Base-by-base conservation (phyloP, 2,329 filamentous ascomycete genomes). In the Knoxdaviesia proteae region DNA sequence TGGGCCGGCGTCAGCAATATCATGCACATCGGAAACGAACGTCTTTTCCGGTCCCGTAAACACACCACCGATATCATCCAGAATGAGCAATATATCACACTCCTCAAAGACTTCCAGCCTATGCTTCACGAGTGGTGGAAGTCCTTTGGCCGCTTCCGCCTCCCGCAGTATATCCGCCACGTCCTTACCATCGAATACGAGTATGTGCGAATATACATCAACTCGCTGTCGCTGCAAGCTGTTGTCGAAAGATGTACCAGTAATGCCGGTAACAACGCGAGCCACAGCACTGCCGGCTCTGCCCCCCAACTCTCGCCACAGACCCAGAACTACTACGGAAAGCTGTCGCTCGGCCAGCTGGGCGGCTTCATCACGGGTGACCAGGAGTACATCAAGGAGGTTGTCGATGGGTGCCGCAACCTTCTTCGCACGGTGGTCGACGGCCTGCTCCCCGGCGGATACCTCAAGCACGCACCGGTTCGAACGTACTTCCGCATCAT, bases 161-260 rank as follows among this genome's bases (percentile, higher is more conserved):
- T 80, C 42, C 76, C 77, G 3, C 70, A 64, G 29, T 79, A 70
- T 48, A 77, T 76, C 49, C 63, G 71, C 32, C 76, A 86, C 55
- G 87, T 96, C 45, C 66, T 98, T 32, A 80, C 76, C 6, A 94
- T 96, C 49, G 90, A 98, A 61, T 94, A 90, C 54, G 84, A 96
- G 54, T 94, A 94, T 55, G 84, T 88, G 31, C 75, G 88, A 52
- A 81, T 94, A 41, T 96, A 96, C 55, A 73, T 94, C 61, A 94
- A 96, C 57, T 94, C 87, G 1, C 67, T 98, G 2, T 87, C 87
- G 2, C 65, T 98, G 2, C 90, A 98, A 60, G 90, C 90, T 29
- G 86, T 96, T 4, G 84, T 96, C 5, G 88, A 94, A 59, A 75
- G 87, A 46, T 94, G 84, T 60, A 88, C 84, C 6, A 86, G 71